Evolutionary conservation across 176 grass and related monocot species (phyloP).

Genomic region (Triticum timopheevii): DNA sequence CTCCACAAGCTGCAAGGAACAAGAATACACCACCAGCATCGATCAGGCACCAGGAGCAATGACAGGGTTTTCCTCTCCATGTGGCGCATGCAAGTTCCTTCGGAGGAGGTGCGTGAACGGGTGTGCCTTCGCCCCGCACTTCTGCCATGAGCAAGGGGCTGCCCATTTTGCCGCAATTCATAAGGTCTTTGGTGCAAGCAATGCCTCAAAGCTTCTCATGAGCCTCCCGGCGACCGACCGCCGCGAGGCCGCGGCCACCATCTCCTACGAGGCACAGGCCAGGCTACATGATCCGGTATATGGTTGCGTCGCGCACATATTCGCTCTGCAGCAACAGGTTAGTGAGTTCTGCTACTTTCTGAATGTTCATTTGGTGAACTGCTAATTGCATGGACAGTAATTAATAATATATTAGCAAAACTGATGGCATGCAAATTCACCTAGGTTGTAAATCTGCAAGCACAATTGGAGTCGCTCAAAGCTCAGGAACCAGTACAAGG

Average conservation of each 20-base stretch:
- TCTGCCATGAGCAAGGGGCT: constrained; percentile 87
- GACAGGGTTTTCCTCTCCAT: constrained; percentile 79
- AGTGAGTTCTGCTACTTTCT: constrained; percentile 1
- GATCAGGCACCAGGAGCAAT: constrained; percentile 32
- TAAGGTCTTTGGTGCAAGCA: constrained; percentile 93
- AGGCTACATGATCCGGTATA: constrained; percentile 76
- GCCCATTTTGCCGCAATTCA: constrained; percentile 80
- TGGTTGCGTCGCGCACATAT: constrained; percentile 86
- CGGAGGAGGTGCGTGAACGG: constrained; percentile 86
- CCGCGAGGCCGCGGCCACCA: constrained; percentile 67
- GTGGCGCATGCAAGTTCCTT: constrained; percentile 94
- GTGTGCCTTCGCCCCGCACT: constrained; percentile 82
- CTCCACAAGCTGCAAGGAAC: constrained; percentile 32
- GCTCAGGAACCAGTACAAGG: constrained; percentile 42
- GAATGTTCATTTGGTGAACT: too few relatives aligned
- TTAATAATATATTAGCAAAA: background rate
- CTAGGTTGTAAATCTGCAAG: constrained; percentile 82
- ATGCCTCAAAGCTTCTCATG: constrained; percentile 79
- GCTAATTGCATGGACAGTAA: too few relatives aligned
- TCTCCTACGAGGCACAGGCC: constrained; percentile 96
- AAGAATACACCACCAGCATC: constrained; percentile 30
- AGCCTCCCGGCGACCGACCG: constrained; percentile 72
- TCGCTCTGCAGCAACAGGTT: constrained; percentile 92
- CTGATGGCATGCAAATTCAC: background rate
- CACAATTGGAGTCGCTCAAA: constrained; percentile 71